Base-by-base conservation (phyloP, 2,329 filamentous ascomycete genomes). In the Pezicula neosporulosa region DNA sequence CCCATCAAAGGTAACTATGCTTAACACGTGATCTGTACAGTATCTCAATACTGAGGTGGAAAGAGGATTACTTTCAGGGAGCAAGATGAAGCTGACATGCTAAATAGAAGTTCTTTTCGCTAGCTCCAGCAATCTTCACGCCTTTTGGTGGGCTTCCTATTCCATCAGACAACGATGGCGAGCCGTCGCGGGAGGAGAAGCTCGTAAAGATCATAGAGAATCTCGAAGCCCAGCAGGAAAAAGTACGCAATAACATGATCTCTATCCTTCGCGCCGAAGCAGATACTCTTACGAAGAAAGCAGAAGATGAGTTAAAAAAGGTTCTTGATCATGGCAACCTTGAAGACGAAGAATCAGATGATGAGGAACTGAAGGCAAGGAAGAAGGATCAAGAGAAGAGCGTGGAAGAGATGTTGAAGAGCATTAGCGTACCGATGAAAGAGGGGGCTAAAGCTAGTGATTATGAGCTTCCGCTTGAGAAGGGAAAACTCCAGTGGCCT, bases 371-470 rank as follows among this genome's bases (percentile, higher is more conserved):
- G 24, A 15, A 43, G 44, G 44, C 30, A 15, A n/a, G 28, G 43
- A 44, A 46, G 30, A 33, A 69, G 48, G 70, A 69, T 5, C 72
- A 76, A 50, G 74, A 72, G 60, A 62, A 65, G 16, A 68, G 70
- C 54, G 67, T 76, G 51, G 74, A 72, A 60, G 61, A 65, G 16
- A 68, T 71, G 54, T 67, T 75, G 45, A 57, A 67, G 54, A 60
- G 64, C n/a, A 53, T 72, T 33, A 68, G 68, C 44, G 60, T 66
- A 35, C 58, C 64, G 44, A 59, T 66, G n/a, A 59, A 59, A 24
- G 49, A 62, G 16, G 56, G 62, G 44, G 54, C 56, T 12, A 58
- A 49, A 21, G 28, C 16, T 5, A 51, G 50, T 44, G 52, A 58
- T 30, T 57, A 58, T 47, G 53, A 56, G 44, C 47, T 55, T 28